These are phyloP conservation scores for Urochloa ruziziensis DNA, from an alignment of 176 grass and related monocot species.

Conservation along the genomic window DNA sequence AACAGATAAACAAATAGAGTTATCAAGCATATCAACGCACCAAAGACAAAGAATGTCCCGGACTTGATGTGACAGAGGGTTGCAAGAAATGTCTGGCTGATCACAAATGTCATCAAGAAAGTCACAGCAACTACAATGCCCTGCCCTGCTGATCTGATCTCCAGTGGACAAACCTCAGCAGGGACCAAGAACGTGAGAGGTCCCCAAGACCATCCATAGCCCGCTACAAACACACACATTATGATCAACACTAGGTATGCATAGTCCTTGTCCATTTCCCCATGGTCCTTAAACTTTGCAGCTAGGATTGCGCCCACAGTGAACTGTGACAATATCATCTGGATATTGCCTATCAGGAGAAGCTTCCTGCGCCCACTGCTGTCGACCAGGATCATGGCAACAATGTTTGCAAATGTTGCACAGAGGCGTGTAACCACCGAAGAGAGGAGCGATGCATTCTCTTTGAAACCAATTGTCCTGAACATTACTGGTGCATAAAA, in stretches of 20 bases:
- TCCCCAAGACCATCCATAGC: slow-evolving; percentile 79
- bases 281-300: slow-evolving; percentile 60
- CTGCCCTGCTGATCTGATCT: slow-evolving; percentile 75
- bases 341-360: slow-evolving; percentile 49
- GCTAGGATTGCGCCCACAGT: slow-evolving; percentile 51
- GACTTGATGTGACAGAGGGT: slow-evolving; percentile 61
- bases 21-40: slow-evolving; percentile 55
- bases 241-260: slow-evolving; percentile 54
- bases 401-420: slow-evolving; percentile 46
- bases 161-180: slow-evolving; percentile 58
- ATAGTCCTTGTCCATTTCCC: slow-evolving; percentile 51
- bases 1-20: slow-evolving; percentile 53
- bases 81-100: slow-evolving; percentile 59
- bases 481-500: slow-evolving; percentile 71
- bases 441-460: slow-evolving; percentile 49
- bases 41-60: slow-evolving; percentile 60
- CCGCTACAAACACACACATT: slow-evolving; percentile 63
- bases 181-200: slow-evolving; percentile 69
- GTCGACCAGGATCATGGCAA: slow-evolving; percentile 60
- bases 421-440: slow-evolving; percentile 53
- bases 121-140: slow-evolving; percentile 63
- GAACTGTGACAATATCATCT: slow-evolving; percentile 68
- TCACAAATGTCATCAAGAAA: slow-evolving; percentile 62
- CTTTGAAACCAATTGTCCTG: slow-evolving; percentile 57
- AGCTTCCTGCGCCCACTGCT: slow-evolving; percentile 60